Evolutionary conservation across 257 asterid genomes (phyloP).

Genomic region (Plantago major): DNA sequence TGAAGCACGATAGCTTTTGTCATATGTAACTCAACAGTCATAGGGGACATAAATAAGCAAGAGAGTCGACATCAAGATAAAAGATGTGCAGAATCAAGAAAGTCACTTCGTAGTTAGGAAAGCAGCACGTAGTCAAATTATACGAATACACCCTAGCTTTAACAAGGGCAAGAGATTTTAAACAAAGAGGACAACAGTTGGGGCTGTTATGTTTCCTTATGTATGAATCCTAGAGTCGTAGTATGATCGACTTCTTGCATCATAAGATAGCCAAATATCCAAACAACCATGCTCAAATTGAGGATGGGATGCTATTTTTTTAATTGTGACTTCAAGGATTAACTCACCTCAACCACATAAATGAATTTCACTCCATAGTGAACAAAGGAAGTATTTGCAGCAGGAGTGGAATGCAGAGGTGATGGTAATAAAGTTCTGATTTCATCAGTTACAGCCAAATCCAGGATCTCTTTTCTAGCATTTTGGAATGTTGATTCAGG

Average conservation of each 20-base stretch:
- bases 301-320: constrained; percentile 8
- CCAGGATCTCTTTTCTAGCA: constrained; percentile 78
- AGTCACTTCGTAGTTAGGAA: too few relatives aligned
- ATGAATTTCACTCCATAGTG: constrained; percentile 91
- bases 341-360: constrained; percentile 74
- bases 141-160: not conserved
- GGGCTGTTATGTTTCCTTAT: not conserved
- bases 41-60: too few relatives aligned
- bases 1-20: too few relatives aligned
- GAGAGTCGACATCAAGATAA: too few relatives aligned
- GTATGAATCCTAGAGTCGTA: not conserved
- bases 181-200: not conserved
- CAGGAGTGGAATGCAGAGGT: constrained; percentile 89
- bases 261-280: not conserved
- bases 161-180: not conserved
- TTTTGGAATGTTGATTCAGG: constrained; percentile 72
- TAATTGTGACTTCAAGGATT: not conserved
- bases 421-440: constrained; percentile 82
- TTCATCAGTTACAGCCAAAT: constrained; percentile 72
- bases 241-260: not conserved
- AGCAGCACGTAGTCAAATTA: too few relatives aligned
- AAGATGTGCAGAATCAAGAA: too few relatives aligned
- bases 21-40: too few relatives aligned
- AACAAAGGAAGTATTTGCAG: constrained; percentile 66
- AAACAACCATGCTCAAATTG: constrained; percentile 3